These are phyloP conservation scores for Crithidia acanthocephali DNA, from an alignment of 208 protist species.

Conservation along the genomic window DNA sequence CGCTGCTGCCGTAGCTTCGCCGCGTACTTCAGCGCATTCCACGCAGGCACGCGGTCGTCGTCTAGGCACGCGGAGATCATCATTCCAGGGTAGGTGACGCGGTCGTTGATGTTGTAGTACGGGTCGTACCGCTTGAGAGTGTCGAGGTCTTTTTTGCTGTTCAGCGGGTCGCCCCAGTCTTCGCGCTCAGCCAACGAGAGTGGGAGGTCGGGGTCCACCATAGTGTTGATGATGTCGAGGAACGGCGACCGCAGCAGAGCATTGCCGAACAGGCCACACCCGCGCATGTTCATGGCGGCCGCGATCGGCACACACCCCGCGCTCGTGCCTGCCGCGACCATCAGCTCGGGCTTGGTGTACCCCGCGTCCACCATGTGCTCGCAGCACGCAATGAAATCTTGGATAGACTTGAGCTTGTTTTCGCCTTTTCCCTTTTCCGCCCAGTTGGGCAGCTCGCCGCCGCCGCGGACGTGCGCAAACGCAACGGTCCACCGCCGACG, in stretches of 20 bases:
- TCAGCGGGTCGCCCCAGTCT: conserved; percentile 95
- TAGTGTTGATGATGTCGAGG: conserved; percentile 94
- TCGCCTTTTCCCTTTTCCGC: conserved; percentile 75
- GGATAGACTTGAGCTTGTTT: conserved; percentile 90
- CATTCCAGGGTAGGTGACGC: conserved; percentile 90
- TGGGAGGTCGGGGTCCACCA: conserved; percentile 91
- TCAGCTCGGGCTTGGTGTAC: conserved; percentile 85
- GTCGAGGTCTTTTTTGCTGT: conserved; percentile 67
- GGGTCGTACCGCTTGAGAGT: conserved; percentile 82
- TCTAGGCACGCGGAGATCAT: conserved; percentile 91
- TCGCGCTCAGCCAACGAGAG: conserved; percentile 92
- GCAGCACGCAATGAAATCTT: conserved; percentile 94
- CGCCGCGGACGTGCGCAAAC: conserved; percentile 94
- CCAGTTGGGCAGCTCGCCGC: conserved; percentile 90
- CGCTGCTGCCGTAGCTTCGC: conserved; percentile 87
- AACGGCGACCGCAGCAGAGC: conserved; percentile 92
- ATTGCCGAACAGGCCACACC: conserved; percentile 85
- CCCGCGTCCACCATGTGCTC: conserved; percentile 91
- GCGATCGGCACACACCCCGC: conserved; percentile 95
- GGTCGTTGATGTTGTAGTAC: conserved; percentile 93
- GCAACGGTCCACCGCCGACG: conserved; percentile 89
- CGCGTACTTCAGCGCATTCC: conserved; percentile 92
- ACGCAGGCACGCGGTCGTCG: conserved; percentile 90
- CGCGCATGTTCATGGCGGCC: conserved; percentile 92
- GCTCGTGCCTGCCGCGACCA: conserved; percentile 91